Percentiles rank a stretch among this genome's conserved stretches.
Conservation (phyloP, 2,329 filamentous ascomycete genomes). For the Myriosclerotinia scirpicola region DNA sequence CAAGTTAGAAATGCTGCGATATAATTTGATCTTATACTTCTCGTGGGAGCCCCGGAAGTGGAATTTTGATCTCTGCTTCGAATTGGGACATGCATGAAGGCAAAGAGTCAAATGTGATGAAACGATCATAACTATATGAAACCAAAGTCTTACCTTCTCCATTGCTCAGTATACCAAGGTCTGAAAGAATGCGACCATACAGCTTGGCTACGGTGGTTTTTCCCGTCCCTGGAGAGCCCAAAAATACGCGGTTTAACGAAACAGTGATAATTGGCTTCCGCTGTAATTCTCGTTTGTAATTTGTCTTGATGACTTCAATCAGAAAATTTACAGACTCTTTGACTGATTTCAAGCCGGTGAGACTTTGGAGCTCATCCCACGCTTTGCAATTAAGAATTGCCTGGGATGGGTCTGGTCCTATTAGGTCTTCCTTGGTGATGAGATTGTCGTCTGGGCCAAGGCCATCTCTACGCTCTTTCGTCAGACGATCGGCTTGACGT, state of each 20-base stretch:
- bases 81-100: too few relatives aligned
- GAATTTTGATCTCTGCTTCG: too few relatives aligned
- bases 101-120: too few relatives aligned
- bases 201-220: constrained; percentile 75
- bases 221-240: constrained; percentile 72
- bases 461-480: constrained; percentile 45
- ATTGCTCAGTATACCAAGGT: constrained; percentile 65
- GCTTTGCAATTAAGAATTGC: constrained; percentile 53
- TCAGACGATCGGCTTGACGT: constrained; percentile 59
- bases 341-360: constrained; percentile 61
- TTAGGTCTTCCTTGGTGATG: constrained; percentile 66
- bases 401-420: constrained; percentile 64
- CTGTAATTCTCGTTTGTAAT: constrained; percentile 64
- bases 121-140: not conserved
- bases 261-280: constrained; percentile 61
- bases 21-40: not conserved
- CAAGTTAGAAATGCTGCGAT: not conserved
- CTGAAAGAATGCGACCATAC: constrained; percentile 66
- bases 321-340: constrained; percentile 60
- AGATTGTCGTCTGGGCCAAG: constrained; percentile 54
- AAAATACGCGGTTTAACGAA: constrained; percentile 66
- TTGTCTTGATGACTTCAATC: constrained; percentile 60
- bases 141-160: constrained; percentile 56
- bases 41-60: not conserved
- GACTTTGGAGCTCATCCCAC: constrained; percentile 56